Conservation (phyloP, 1,139 yeast species). For the Debaryomyces fabryi region DNA sequence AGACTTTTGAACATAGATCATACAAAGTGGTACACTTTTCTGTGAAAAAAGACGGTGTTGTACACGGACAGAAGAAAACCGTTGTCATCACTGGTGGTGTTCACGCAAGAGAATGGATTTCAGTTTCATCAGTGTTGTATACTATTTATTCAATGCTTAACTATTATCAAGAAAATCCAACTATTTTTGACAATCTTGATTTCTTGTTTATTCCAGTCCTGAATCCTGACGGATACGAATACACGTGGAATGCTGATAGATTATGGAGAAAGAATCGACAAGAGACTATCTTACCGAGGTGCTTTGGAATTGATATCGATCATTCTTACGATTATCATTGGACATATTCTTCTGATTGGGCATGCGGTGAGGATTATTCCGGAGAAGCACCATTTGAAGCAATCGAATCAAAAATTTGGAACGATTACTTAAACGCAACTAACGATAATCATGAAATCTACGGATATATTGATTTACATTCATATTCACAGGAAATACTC, state of each 20-base stretch:
- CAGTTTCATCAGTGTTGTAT: conserved; percentile 70
- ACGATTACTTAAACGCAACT: conserved; percentile 62
- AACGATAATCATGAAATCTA: conserved; percentile 61
- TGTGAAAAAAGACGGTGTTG: conserved; percentile 42
- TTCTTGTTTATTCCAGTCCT: conserved; percentile 78
- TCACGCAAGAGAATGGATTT: conserved; percentile 92
- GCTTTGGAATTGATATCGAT: conserved; percentile 85
- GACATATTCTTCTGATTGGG: conserved; percentile 62
- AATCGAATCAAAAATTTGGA: conserved; percentile 66
- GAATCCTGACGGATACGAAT: conserved; percentile 90
- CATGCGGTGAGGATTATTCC: conserved; percentile 82
- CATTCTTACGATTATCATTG: conserved; percentile 82
- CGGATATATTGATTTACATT: conserved; percentile 82
- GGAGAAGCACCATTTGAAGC: conserved; percentile 83
- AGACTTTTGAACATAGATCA: conserved; percentile 72
- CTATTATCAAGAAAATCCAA: conserved; percentile 48
- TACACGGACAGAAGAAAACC: conserved; percentile 59
- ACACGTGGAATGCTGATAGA: conserved; percentile 78
- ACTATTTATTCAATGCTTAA: conserved; percentile 57
- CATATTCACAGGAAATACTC: conserved; percentile 80
- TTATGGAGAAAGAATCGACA: conserved; percentile 92
- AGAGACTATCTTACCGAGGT: conserved; percentile 63
- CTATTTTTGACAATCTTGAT: conserved; percentile 52
- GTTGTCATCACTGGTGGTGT: conserved; percentile 81
- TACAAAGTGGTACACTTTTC: conserved; percentile 67